Conservation (phyloP, 805 yeast species). For the Grigorovia yakushimaensis region DNA sequence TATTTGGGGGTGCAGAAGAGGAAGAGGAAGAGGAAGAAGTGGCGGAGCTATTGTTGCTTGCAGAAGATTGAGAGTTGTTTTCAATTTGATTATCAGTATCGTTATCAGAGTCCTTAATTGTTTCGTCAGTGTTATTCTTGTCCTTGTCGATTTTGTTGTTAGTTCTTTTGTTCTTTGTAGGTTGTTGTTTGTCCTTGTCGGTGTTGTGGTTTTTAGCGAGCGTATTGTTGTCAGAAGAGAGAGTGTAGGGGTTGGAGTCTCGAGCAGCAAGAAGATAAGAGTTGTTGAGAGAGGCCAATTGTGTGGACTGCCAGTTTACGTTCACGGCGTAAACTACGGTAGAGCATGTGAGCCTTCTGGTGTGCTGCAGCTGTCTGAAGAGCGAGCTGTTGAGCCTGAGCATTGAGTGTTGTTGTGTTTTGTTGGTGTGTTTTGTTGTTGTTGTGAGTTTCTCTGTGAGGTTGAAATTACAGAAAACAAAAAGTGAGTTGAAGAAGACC, state of each 20-base stretch:
- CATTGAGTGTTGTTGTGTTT: neutral
- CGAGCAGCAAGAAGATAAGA: no score
- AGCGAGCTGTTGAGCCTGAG: neutral
- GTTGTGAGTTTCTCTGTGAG: no score
- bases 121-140: conserved; percentile 1
- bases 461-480: no score
- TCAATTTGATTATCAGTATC: neutral
- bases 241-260: no score
- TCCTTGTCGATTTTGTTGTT: neutral
- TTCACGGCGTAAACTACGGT: neutral
- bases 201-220: no score
- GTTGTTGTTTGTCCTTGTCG: neutral
- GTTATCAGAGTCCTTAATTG: conserved; percentile 1
- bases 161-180: neutral
- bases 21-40: neutral
- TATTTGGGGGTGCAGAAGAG: conserved; percentile 5
- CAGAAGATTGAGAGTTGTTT: neutral
- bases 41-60: neutral
- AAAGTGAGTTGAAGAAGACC: no score
- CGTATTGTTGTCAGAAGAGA: no score
- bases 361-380: neutral
- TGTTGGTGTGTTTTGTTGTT: no score
- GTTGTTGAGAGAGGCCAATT: neutral
- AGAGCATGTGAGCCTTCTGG: neutral
- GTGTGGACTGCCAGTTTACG: neutral